Evolutionary conservation across 495 filamentous ascomycete genomes (phyloP).

Genomic region (Jackrogersella minutella): DNA sequence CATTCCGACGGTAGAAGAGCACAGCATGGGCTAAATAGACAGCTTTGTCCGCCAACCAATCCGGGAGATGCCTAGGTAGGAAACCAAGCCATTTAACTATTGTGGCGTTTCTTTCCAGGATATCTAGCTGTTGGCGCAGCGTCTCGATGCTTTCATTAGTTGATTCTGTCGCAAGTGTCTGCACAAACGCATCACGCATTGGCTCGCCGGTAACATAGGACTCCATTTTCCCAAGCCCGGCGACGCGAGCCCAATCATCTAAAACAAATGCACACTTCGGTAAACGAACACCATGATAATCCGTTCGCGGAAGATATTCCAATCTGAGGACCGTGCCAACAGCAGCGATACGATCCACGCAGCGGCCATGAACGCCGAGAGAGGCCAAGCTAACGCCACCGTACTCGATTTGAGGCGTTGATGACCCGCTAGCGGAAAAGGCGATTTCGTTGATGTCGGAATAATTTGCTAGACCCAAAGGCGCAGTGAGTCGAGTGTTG

Average conservation of each 20-base stretch:
- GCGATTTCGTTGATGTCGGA: slow-evolving; percentile 32
- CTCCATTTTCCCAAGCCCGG: not conserved
- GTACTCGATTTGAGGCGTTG: slow-evolving; percentile 14
- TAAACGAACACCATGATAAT: slow-evolving; percentile 25
- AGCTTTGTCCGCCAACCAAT: slow-evolving; percentile 24
- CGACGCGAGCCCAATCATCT: slow-evolving; percentile 23
- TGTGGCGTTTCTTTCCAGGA: slow-evolving; percentile 24
- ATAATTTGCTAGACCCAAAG: slow-evolving; percentile 31
- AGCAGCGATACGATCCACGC: slow-evolving; percentile 27
- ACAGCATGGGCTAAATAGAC: slow-evolving; percentile 18
- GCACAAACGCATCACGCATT: slow-evolving; percentile 31
- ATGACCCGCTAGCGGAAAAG: slow-evolving; percentile 25
- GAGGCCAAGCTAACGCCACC: not conserved
- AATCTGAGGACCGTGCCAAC: slow-evolving; percentile 26
- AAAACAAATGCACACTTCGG: slow-evolving; percentile 34
- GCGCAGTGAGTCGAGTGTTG: slow-evolving; percentile 35
- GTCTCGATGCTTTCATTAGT: slow-evolving; percentile 20
- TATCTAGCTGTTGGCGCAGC: slow-evolving; percentile 23
- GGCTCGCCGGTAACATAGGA: slow-evolving; percentile 23
- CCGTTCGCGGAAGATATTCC: slow-evolving; percentile 25
- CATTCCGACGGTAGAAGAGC: slow-evolving; percentile 21
- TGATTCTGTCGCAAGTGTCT: slow-evolving; percentile 26
- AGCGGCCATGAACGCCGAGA: slow-evolving; percentile 23
- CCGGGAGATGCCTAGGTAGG: slow-evolving; percentile 14
- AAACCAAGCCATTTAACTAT: slow-evolving; percentile 20